Evolutionary conservation across 495 filamentous ascomycete species (phyloP), one percentile per base, ranked within the genome.

Genomic region (Hypoxylon crocopeplum): DNA sequence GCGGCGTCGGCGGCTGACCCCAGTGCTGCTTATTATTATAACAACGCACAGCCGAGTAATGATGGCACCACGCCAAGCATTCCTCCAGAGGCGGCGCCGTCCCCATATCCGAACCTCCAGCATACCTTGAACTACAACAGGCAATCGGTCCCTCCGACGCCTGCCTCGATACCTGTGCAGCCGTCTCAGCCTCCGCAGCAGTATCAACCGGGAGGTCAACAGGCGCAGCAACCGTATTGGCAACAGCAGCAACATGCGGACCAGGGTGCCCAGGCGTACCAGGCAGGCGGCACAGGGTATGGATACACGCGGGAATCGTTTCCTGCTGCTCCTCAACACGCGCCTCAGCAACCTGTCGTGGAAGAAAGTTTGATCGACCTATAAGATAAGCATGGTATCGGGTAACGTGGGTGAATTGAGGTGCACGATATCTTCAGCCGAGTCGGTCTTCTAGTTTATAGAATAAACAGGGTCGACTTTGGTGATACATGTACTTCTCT

Each of bases 361-460:
- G 93, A 98, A 73, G 93, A 98, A 74, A 92, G 89, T 65, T 75
- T 98, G 72, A 98, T 98, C 74, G 93, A 98, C 68, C 76, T 91
- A 50, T 91, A 74, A 73, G 20, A 38, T 34, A 15, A 33, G 5
- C 12, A 42, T 7, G 8, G 7, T 20, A 19, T 34, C 12, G 25
- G 25, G 25, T 29, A 5, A 10, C 10, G 25, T 10, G 25, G 25
- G 10, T 29, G 25, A n/a, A n/a, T n/a, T n/a, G n/a, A n/a, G n/a
- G n/a, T n/a, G n/a, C n/a, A n/a, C n/a, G n/a, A n/a, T n/a, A n/a
- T n/a, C n/a, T n/a, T n/a, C n/a, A n/a, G n/a, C n/a, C n/a, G n/a
- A 10, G 25, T 29, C 25, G 25, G 25, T 29, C 25, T n/a, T n/a
- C n/a, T n/a, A n/a, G n/a, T n/a, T n/a, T n/a, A n/a, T n/a, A n/a